Conservation (phyloP, 768 basidiomycete species). For the Phylloporus arenicola region DNA sequence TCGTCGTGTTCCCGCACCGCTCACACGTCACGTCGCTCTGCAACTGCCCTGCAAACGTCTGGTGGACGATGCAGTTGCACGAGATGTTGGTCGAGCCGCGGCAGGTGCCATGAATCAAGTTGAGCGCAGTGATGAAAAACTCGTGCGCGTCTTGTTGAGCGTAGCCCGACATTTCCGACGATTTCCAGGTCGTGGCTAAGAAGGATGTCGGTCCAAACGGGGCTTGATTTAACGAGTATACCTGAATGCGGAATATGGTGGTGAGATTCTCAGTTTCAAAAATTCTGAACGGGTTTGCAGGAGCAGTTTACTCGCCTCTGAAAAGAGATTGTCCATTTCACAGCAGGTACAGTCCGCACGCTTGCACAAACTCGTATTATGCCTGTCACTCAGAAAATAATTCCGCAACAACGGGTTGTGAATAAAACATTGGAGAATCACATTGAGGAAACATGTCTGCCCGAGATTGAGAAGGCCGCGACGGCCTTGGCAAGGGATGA, state of each 20-base stretch:
- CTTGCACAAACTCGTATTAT: slow-evolving; percentile 70
- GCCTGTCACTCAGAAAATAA: slow-evolving; percentile 87
- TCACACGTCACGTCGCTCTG: slow-evolving; percentile 90
- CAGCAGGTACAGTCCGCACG: slow-evolving; percentile 77
- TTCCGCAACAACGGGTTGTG: slow-evolving; percentile 88
- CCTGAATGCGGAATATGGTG: slow-evolving; percentile 27
- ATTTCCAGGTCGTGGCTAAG: slow-evolving; percentile 77
- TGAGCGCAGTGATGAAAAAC: slow-evolving; percentile 76
- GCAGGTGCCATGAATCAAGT: slow-evolving; percentile 80
- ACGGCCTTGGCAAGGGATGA: slow-evolving; percentile 80
- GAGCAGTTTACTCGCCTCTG: slow-evolving; percentile 46
- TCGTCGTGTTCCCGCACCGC: slow-evolving; percentile 72
- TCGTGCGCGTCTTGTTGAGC: slow-evolving; percentile 94
- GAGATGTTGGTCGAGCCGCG: slow-evolving; percentile 68
- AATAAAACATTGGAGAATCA: slow-evolving; percentile 81
- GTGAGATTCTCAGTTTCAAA: not conserved
- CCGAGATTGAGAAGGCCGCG: slow-evolving; percentile 84
- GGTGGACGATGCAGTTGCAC: slow-evolving; percentile 89
- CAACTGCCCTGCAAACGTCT: slow-evolving; percentile 79
- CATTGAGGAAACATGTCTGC: slow-evolving; percentile 92
- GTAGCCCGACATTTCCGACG: slow-evolving; percentile 82
- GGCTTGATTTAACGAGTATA: slow-evolving; percentile 50
- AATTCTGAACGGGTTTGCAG: not conserved
- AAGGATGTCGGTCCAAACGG: slow-evolving; percentile 82
- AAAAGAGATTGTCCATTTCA: slow-evolving; percentile 86